Percentiles rank a stretch among this genome's conserved stretches.
These are phyloP conservation scores for Knoxia roxburghii DNA, from an alignment of 257 asterid species.

Conservation along the genomic window DNA sequence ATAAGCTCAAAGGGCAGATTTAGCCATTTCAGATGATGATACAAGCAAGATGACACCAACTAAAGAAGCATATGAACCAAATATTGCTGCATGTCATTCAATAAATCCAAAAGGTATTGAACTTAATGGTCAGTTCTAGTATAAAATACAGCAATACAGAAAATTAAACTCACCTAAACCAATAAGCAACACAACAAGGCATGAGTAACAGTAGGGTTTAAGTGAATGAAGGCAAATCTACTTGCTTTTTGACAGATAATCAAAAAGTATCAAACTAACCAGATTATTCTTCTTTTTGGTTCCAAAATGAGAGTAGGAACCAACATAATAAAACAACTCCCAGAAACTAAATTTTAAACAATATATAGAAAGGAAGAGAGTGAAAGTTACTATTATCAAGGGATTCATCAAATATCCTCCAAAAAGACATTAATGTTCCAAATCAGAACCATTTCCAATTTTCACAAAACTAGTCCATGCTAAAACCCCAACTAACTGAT, in stretches of 20 bases:
- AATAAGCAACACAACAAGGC: not conserved
- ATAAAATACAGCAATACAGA: not conserved
- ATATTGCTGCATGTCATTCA: not conserved
- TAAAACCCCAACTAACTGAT: not conserved
- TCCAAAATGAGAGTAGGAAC: not conserved
- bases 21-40: not conserved
- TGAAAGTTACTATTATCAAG: no score
- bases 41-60: not conserved
- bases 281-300: not conserved
- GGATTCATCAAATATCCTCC: not conserved
- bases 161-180: not conserved
- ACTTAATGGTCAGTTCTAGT: not conserved
- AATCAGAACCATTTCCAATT: not conserved
- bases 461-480: no score
- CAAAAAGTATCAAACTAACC: not conserved
- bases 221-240: not conserved
- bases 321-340: not conserved
- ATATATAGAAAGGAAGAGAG: no score
- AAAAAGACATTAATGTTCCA: not conserved
- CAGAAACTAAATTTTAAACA: no score
- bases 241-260: no score
- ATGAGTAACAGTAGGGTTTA: not conserved
- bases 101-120: not conserved
- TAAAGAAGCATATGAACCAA: not conserved
- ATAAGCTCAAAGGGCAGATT: not conserved